A percentile compares a stretch with the other conserved stretches of the same genome.
phyloP scores from a whole-genome alignment of 2,329 filamentous ascomycete genomes.

The Pseudogymnoascus sp. region DNA sequence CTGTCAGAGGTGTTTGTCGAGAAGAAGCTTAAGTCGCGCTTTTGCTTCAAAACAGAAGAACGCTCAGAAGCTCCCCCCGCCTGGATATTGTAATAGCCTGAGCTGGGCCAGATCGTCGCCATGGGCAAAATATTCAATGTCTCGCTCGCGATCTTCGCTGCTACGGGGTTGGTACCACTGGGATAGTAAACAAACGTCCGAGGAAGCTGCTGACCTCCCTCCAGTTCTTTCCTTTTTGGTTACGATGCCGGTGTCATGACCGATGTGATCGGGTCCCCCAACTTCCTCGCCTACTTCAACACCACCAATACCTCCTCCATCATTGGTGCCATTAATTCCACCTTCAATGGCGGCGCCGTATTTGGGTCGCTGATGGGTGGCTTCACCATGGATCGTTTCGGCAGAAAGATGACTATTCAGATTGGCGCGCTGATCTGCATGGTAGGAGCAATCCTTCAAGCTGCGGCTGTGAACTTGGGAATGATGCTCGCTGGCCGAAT shows the following conservation, averaged over 20 bases:
- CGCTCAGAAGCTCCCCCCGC: background rate
- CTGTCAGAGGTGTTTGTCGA: constrained; percentile 3
- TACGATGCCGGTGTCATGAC: constrained; percentile 31
- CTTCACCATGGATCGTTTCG: constrained; percentile 48
- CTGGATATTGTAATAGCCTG: background rate
- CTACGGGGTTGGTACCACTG: constrained; percentile 27
- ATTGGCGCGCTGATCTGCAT: constrained; percentile 49
- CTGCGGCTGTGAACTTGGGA: constrained; percentile 43
- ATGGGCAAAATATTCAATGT: constrained; percentile 39
- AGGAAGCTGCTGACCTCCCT: background rate
- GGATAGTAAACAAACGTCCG: background rate
- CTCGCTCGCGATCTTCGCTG: constrained; percentile 35
- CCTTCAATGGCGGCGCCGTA: constrained; percentile 55
- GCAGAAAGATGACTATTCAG: constrained; percentile 51
- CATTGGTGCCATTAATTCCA: constrained; percentile 53
- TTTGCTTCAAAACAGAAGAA: background rate
- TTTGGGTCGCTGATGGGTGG: constrained; percentile 35
- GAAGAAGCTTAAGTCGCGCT: background rate
- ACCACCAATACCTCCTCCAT: constrained; percentile 26
- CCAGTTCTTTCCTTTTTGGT: constrained; percentile 34
- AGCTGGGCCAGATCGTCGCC: constrained; percentile 1
- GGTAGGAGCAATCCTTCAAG: constrained; percentile 53
- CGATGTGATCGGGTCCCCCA: constrained; percentile 23
- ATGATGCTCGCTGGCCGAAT: constrained; percentile 52
- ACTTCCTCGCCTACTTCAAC: constrained; percentile 27